Evolutionary conservation across 176 grass and related monocot species (phyloP).

Genomic region (Aegilops sharonensis): DNA sequence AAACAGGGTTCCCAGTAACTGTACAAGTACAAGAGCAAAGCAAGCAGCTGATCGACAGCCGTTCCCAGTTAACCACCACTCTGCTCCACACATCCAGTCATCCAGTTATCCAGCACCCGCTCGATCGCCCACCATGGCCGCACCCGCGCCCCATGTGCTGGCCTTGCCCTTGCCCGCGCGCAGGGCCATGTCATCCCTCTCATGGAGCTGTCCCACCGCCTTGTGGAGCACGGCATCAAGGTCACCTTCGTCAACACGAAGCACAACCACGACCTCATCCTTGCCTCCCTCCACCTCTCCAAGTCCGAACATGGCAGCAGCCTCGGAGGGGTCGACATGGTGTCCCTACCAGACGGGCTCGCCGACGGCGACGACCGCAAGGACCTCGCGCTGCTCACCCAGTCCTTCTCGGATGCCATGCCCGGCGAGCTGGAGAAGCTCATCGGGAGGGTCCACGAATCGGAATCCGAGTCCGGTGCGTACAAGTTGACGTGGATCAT

Average conservation of each 20-base stretch:
- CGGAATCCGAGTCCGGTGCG: slow-evolving; percentile 21
- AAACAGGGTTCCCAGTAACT: too few relatives aligned
- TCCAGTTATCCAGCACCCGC: too few relatives aligned
- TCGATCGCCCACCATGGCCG: slow-evolving; percentile 5
- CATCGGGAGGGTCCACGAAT: slow-evolving; percentile 12
- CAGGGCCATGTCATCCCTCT: slow-evolving; percentile 62
- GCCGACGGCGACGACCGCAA: slow-evolving; percentile 47
- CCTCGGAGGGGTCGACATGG: slow-evolving; percentile 44
- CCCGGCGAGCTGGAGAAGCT: slow-evolving; percentile 48
- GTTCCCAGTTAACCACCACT: too few relatives aligned
- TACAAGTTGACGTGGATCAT: slow-evolving; percentile 51
- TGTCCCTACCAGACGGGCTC: slow-evolving; percentile 60
- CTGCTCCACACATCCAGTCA: too few relatives aligned
- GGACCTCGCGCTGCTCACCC: slow-evolving; percentile 31
- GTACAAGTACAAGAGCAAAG: too few relatives aligned
- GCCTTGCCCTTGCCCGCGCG: slow-evolving; percentile 1
- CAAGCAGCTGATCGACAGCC: too few relatives aligned
- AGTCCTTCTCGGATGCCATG: slow-evolving; percentile 45
- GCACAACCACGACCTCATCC: slow-evolving; percentile 25
- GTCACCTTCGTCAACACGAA: slow-evolving; percentile 55
- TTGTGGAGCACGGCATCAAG: slow-evolving; percentile 45
- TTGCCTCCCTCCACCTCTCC: slow-evolving; percentile 10
- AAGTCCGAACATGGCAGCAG: background rate
- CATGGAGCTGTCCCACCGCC: slow-evolving; percentile 51
- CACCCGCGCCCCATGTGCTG: slow-evolving; percentile 11